phyloP scores from a whole-genome alignment of 208 protist genomes.

The Trypanosoma platydactyli region DNA sequence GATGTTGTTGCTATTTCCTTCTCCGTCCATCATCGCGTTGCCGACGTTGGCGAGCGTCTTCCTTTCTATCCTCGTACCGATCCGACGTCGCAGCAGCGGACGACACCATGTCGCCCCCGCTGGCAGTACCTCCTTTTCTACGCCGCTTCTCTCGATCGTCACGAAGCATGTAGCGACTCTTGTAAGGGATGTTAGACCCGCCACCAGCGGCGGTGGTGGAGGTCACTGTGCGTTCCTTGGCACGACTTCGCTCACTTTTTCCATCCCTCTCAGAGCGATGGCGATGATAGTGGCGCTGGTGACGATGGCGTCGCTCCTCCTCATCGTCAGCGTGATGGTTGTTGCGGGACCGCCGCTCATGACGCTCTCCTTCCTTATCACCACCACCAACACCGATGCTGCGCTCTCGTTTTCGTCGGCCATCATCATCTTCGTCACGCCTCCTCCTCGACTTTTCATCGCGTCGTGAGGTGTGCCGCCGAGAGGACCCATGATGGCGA shows the following conservation, averaged over 20 bases:
- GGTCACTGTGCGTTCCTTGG: conserved; percentile 11
- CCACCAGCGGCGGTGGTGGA: not conserved
- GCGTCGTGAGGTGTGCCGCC: conserved; percentile 11
- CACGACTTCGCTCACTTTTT: conserved; percentile 28
- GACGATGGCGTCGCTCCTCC: conserved; percentile 15
- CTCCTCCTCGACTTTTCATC: conserved; percentile 18
- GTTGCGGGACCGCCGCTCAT: conserved; percentile 22
- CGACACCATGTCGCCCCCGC: not conserved
- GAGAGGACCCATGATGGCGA: not conserved
- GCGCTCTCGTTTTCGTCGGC: conserved; percentile 29
- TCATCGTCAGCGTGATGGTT: conserved; percentile 16
- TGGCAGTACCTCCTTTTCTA: conserved; percentile 3
- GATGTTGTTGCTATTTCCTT: conserved; percentile 10
- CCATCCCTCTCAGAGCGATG: conserved; percentile 17
- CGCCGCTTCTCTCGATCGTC: conserved; percentile 24
- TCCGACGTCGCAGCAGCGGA: not conserved
- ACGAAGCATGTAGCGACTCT: conserved; percentile 2
- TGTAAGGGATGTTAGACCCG: conserved; percentile 3
- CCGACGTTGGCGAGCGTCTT: conserved; percentile 49
- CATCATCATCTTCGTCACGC: conserved; percentile 19
- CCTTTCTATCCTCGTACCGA: conserved; percentile 52
- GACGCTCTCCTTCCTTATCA: conserved; percentile 12
- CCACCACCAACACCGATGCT: not conserved
- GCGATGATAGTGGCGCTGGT: conserved; percentile 10
- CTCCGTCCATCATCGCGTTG: conserved; percentile 16